Percentiles rank a stretch among this genome's conserved stretches.
phyloP scores from a whole-genome alignment of 768 basidiomycete genomes.

The Calocybe gangraenosa region DNA sequence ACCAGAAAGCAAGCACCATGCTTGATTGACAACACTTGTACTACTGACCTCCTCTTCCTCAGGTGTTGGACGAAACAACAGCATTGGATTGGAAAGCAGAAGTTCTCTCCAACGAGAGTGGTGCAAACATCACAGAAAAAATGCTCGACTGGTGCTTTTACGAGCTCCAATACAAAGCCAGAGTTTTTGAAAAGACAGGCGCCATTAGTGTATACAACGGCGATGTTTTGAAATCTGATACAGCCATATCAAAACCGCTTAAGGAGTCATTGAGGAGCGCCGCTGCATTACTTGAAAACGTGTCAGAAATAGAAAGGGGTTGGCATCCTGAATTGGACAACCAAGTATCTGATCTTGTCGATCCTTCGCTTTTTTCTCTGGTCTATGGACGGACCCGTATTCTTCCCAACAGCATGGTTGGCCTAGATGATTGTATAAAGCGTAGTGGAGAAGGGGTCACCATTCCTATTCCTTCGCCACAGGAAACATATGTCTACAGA shows the following conservation, averaged over 20 bases:
- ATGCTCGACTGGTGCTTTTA: constrained; percentile 17
- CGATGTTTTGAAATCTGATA: constrained; percentile 23
- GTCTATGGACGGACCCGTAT: constrained; percentile 26
- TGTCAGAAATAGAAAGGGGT: constrained; percentile 27
- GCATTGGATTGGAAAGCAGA: constrained; percentile 15
- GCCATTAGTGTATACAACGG: constrained; percentile 13
- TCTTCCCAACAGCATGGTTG: constrained; percentile 5
- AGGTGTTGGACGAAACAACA: constrained; percentile 15
- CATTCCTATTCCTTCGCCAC: constrained; percentile 7
- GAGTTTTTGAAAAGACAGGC: constrained; percentile 8
- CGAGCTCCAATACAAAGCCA: constrained; percentile 15
- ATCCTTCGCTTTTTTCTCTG: constrained; percentile 35
- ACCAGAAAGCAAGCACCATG: constrained; percentile 7
- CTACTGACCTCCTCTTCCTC: too few relatives aligned
- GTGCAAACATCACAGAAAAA: constrained; percentile 7
- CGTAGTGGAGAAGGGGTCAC: constrained; percentile 14
- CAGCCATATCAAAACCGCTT: constrained; percentile 18
- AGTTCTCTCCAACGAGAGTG: not conserved
- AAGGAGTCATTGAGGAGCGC: constrained; percentile 16
- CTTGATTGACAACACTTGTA: not conserved
- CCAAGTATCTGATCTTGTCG: constrained; percentile 37
- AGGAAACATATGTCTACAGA: not conserved
- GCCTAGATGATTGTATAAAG: constrained; percentile 13
- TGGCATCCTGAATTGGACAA: constrained; percentile 38
- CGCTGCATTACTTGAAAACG: constrained; percentile 25